Conservation (phyloP, 768 basidiomycete genomes). For the Glaciozyma martinii region DNA sequence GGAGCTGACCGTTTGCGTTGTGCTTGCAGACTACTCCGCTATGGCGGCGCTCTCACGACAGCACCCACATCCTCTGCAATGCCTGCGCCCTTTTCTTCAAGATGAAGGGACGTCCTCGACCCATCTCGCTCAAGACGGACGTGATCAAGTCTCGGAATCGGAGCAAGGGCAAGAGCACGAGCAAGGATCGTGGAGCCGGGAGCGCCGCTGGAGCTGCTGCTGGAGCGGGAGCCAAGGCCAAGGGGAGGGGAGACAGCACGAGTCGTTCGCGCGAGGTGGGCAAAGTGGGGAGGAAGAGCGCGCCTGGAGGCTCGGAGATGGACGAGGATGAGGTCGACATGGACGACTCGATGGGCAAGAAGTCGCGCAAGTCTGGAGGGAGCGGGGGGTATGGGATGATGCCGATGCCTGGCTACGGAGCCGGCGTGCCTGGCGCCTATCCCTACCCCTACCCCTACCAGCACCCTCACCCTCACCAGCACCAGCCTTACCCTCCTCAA, state of each 20-base stretch:
- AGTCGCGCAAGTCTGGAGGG: constrained; percentile 15
- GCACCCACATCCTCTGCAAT: constrained; percentile 35
- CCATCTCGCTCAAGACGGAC: constrained; percentile 36
- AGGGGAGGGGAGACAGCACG: constrained; percentile 28
- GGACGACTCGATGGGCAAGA: constrained; percentile 3
- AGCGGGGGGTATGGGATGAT: constrained; percentile 22
- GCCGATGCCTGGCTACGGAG: constrained; percentile 19
- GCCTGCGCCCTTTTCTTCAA: constrained; percentile 36
- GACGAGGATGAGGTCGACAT: constrained; percentile 12
- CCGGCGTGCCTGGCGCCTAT: neutral
- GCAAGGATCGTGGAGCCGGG: constrained; percentile 26
- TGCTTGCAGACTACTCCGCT: constrained; percentile 33
- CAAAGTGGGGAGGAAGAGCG: constrained; percentile 17
- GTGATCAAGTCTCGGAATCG: constrained; percentile 36
- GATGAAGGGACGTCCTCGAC: constrained; percentile 35
- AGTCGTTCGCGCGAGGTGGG: constrained; percentile 12
- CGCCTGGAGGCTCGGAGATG: constrained; percentile 14
- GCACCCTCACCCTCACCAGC: constrained; percentile 9
- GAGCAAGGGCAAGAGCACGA: constrained; percentile 31
- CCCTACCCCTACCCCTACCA: constrained; percentile 16
- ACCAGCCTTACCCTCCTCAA: constrained; percentile 28
- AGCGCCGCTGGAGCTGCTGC: constrained; percentile 3
- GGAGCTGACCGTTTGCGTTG: neutral
- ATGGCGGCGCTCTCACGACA: constrained; percentile 34
- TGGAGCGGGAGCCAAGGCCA: constrained; percentile 4